Evolutionary conservation across 179 eudicot genomes (phyloP).

Genomic region (Silene noctiflora): DNA sequence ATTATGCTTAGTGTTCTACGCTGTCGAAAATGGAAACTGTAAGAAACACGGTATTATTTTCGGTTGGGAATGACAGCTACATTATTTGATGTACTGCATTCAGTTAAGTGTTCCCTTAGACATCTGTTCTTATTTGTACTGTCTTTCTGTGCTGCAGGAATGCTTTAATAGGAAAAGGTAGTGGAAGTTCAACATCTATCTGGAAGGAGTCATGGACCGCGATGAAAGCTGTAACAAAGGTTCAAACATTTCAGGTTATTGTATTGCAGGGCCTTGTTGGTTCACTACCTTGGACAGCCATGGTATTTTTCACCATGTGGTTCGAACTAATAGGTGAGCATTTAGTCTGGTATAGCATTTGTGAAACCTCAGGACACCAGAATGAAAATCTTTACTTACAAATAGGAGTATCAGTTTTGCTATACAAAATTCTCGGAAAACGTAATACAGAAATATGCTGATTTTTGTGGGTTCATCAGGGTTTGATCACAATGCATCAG

Average conservation of each 20-base stretch:
- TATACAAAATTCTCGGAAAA: not conserved
- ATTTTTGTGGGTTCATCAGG: slow-evolving; percentile 42
- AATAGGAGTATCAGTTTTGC: too few relatives aligned
- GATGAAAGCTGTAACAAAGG: slow-evolving; percentile 65
- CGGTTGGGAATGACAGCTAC: not conserved
- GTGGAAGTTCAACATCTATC: slow-evolving; percentile 37
- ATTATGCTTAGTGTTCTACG: too few relatives aligned
- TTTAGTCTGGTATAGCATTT: not conserved
- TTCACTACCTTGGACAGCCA: slow-evolving; percentile 93
- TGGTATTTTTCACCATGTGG: slow-evolving; percentile 95
- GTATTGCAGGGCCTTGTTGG: slow-evolving; percentile 95
- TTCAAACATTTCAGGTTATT: slow-evolving; percentile 82
- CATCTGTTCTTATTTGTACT: not conserved
- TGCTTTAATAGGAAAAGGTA: slow-evolving; percentile 39
- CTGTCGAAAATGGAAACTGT: not conserved
- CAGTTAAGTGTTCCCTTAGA: not conserved
- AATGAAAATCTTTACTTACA: not conserved
- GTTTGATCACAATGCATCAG: slow-evolving; percentile 75
- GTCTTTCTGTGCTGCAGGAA: slow-evolving; percentile 38
- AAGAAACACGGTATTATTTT: not conserved
- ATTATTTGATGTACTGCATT: not conserved
- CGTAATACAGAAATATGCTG: not conserved
- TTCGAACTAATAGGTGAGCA: slow-evolving; percentile 84
- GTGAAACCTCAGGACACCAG: not conserved
- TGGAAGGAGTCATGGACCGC: slow-evolving; percentile 85